Evolutionary conservation across 306 rosid genomes (phyloP), one percentile per base, ranked within the genome.

Genomic region (Cicer pinnatifidum): DNA sequence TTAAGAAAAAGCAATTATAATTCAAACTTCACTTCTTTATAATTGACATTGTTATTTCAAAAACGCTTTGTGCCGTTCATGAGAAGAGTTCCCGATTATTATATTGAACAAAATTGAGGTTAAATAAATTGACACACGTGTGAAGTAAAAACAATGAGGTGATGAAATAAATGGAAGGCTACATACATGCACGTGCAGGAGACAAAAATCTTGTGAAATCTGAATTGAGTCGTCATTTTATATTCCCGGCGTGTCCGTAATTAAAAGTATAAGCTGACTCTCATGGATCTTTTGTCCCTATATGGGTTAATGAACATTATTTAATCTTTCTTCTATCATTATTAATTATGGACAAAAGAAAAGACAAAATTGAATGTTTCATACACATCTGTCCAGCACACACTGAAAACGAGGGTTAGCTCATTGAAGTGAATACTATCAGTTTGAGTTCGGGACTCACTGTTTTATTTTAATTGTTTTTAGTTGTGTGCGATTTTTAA

Each of bases 161-260:
- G 69, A 56, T 79, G 78, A 80, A 73, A 80, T 67, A 80, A 74
- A 73, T 73, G 75, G 52, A 47, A 48, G 46, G 6, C 7, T 23
- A 33, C 4, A 28, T 52, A 33, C 6, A 40, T 52, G 80, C 80
- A 75, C 80, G 73, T 52, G 84, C 56, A 75, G 77, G 81, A 53
- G 84, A 81, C 81, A 75, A 62, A 81, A 75, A 81, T 81, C 81
- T 75, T 61, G 69, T 75, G 77, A 75, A 69, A 81, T 81, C 84
- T 75, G 47, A 75, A 69, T 10, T 8, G 8, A 69, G 41, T 35
- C 68, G 46, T 69, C 77, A 9, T 59, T 17, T 66, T 39, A 48
- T 40, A 15, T 46, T 59, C 56, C 9, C 28, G 56, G 15, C 28
- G 47, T 73, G 52, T 60, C 44, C 43, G 61, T 60, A 41, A 61